These are phyloP conservation scores for Russula sp. DNA, from an alignment of 768 basidiomycete species.

Conservation along the genomic window DNA sequence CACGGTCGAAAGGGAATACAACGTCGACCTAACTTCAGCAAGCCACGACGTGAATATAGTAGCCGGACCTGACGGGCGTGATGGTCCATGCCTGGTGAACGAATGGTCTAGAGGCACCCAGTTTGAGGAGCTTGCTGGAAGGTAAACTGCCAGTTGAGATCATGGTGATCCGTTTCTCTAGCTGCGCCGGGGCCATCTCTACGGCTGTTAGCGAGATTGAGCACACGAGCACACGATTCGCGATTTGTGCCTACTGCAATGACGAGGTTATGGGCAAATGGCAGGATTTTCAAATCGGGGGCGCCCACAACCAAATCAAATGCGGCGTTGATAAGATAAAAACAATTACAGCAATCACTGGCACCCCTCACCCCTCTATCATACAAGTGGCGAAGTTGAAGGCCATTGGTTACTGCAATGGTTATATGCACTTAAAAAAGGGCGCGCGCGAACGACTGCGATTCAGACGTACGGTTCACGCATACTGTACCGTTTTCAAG, in stretches of 20 bases:
- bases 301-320: too few species aligned
- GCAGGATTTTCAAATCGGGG: too few species aligned
- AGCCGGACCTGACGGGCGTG: background rate
- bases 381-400: too few species aligned
- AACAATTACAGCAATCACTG: background rate
- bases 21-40: conserved; percentile 48
- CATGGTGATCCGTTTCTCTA: conserved; percentile 18
- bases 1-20: conserved; percentile 44
- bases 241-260: too few species aligned
- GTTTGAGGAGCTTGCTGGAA: conserved; percentile 11
- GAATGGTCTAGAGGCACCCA: conserved; percentile 16
- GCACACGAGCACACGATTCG: background rate
- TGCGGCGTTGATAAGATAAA: too few species aligned
- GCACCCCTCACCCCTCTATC: too few species aligned
- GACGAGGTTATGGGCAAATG: background rate
- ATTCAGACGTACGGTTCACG: too few species aligned
- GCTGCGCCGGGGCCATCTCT: conserved; percentile 8
- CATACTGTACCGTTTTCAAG: too few species aligned
- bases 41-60: background rate
- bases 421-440: too few species aligned
- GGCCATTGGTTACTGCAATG: background rate
- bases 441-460: too few species aligned
- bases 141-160: conserved; percentile 21
- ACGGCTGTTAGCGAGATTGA: background rate
- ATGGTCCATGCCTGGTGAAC: conserved; percentile 22